phyloP scores from a whole-genome alignment of 441 rosid species.

The Corymbia citriodora region DNA sequence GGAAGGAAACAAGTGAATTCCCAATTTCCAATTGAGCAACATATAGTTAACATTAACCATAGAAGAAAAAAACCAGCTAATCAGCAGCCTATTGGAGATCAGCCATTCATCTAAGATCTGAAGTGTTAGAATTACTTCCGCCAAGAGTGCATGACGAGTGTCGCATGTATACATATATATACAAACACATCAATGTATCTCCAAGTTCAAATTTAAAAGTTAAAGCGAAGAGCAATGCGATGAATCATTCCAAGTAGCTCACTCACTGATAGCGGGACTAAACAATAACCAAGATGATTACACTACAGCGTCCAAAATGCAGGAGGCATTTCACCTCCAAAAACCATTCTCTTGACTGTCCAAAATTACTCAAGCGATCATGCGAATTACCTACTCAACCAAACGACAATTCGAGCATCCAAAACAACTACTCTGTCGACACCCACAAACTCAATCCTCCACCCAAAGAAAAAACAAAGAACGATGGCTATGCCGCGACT shows the following conservation, averaged over 20 bases:
- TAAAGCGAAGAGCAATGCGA: background rate
- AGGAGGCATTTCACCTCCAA: background rate
- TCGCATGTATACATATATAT: background rate
- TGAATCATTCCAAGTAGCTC: background rate
- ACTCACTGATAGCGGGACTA: background rate
- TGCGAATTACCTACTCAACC: background rate
- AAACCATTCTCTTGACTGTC: accelerated
- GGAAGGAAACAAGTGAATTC: background rate
- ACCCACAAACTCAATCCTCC: background rate
- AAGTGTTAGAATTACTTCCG: background rate
- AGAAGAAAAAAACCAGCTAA: background rate
- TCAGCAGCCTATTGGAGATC: background rate
- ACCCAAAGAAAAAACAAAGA: background rate
- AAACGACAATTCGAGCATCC: background rate
- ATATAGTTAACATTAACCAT: background rate
- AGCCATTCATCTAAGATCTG: background rate
- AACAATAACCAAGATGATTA: background rate
- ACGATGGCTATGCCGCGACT: background rate
- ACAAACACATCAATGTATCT: background rate
- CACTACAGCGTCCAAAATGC: background rate
- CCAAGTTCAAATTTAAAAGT: background rate
- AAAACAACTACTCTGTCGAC: background rate
- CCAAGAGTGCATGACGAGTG: background rate
- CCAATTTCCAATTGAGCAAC: background rate
- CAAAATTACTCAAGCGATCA: background rate